phyloP scores from a whole-genome alignment of 2,329 filamentous ascomycete genomes.

The Aureobasidium sp. region DNA sequence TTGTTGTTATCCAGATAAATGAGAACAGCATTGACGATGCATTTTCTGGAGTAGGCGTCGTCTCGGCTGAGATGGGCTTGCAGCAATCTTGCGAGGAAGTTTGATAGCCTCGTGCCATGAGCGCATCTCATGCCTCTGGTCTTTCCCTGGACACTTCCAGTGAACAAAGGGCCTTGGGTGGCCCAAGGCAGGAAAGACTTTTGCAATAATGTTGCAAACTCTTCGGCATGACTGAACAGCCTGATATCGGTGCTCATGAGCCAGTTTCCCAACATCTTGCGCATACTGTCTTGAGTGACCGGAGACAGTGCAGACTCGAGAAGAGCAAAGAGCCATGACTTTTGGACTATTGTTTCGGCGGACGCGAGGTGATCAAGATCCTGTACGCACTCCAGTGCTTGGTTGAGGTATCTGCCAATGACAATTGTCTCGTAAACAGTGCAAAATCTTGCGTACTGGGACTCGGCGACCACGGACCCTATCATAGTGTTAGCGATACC shows the following conservation, averaged over 20 bases:
- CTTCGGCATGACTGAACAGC: slow-evolving; percentile 19
- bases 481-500: not conserved
- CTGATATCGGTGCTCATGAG: slow-evolving; percentile 30
- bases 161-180: slow-evolving; percentile 39
- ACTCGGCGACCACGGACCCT: slow-evolving; percentile 11
- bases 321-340: slow-evolving; percentile 37
- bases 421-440: slow-evolving; percentile 43
- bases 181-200: slow-evolving; percentile 42
- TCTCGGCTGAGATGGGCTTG: slow-evolving; percentile 14
- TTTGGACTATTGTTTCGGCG: slow-evolving; percentile 25
- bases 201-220: slow-evolving; percentile 33
- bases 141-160: slow-evolving; percentile 30
- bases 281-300: slow-evolving; percentile 39
- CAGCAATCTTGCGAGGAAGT: slow-evolving; percentile 31
- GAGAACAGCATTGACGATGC: slow-evolving; percentile 29
- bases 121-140: slow-evolving; percentile 28
- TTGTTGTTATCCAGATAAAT: slow-evolving; percentile 25
- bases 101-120: slow-evolving; percentile 36
- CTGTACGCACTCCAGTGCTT: slow-evolving; percentile 39
- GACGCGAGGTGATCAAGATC: slow-evolving; percentile 37
- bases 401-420: slow-evolving; percentile 43
- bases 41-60: slow-evolving; percentile 15
- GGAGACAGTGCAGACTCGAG: slow-evolving; percentile 36
- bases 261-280: slow-evolving; percentile 42
- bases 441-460: slow-evolving; percentile 38